phyloP scores from a whole-genome alignment of 768 basidiomycete genomes.

The Mycena floridula region DNA sequence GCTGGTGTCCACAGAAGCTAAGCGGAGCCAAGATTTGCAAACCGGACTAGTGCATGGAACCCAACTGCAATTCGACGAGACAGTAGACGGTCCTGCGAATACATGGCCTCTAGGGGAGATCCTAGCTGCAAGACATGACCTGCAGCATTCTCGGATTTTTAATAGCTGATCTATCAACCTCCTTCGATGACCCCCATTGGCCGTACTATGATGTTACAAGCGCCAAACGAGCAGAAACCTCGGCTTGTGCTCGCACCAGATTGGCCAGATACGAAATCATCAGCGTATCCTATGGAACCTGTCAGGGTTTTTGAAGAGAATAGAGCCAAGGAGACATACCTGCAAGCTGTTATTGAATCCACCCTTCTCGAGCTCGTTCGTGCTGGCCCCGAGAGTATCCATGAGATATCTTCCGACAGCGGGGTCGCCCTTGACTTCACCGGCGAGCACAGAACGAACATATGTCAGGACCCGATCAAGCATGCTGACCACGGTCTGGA shows the following conservation, averaged over 20 bases:
- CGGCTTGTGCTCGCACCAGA: conserved; percentile 88
- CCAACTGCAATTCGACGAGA: conserved; percentile 26
- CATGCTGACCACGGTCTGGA: conserved; percentile 66
- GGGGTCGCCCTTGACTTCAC: conserved; percentile 74
- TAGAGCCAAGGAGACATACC: conserved; percentile 30
- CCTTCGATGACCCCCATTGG: too few species aligned
- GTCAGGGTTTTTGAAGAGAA: not conserved
- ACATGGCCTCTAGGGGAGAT: conserved; percentile 98
- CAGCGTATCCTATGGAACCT: conserved; percentile 63
- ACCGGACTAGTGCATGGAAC: conserved; percentile 33
- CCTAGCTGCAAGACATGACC: conserved; percentile 81
- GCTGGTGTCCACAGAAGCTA: conserved; percentile 52
- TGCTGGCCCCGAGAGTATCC: conserved; percentile 74
- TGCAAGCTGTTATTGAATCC: conserved; percentile 75
- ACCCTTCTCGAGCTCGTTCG: conserved; percentile 47
- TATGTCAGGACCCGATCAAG: conserved; percentile 83
- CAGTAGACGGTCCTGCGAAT: conserved; percentile 61
- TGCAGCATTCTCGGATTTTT: conserved; percentile 95
- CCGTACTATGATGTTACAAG: conserved; percentile 37
- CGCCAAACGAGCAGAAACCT: conserved; percentile 83
- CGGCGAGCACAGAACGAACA: conserved; percentile 73
- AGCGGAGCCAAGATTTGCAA: conserved; percentile 39
- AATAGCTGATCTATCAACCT: conserved; percentile 36
- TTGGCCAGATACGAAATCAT: conserved; percentile 95
- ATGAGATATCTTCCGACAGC: conserved; percentile 88